Evolutionary conservation across 2,329 filamentous ascomycete species (phyloP), one percentile per base, ranked within the genome.

Genomic region (Colletotrichum sp.): DNA sequence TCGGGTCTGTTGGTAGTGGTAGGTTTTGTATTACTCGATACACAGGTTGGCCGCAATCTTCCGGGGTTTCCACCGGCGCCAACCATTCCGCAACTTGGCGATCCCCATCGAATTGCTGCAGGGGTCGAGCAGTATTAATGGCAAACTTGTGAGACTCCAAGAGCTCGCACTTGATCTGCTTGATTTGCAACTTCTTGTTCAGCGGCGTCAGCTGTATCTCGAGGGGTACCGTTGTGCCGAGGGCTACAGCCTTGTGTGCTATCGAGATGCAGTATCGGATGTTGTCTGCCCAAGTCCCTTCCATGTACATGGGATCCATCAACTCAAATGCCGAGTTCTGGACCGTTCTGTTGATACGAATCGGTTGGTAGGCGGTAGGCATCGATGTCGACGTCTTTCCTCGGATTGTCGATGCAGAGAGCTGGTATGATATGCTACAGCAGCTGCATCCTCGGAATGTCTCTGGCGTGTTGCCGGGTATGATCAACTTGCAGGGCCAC

Each of bases 341-440:
- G 1, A 68, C 32, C 16, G 73, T 72, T 12, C 73, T 32, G 34
- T 58, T 75, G 16, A 75, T 60, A 4, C 69, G 69, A 10, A 75
- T 30, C 12, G 64, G 43, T 5, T 38, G 60, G 4, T 67, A 64
- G 12, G 69, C 63, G 2, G 68, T 70, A 1, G 73, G 73, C 7
- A 24, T 32, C 2, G 52, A 38, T 1, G 43, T 36, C 3, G 65
- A 64, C 5, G 38, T 43, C 6, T 67, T 63, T 18, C 21, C 34
- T 9, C 73, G 63, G 5, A 75, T 65, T 10, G 73, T 75, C 13
- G 38, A 28, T 5, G 63, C 73, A 16, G 65, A 68, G 8, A 75
- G 73, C 21, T 72, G 55, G 28, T 75, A 75, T 6, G 38, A 65
- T 21, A 75, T 60, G 21, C 73, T 75, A 58, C 73, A 75, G 10